Conservation (phyloP, 495 filamentous ascomycete species). For the Annulohypoxylon maeteangense region DNA sequence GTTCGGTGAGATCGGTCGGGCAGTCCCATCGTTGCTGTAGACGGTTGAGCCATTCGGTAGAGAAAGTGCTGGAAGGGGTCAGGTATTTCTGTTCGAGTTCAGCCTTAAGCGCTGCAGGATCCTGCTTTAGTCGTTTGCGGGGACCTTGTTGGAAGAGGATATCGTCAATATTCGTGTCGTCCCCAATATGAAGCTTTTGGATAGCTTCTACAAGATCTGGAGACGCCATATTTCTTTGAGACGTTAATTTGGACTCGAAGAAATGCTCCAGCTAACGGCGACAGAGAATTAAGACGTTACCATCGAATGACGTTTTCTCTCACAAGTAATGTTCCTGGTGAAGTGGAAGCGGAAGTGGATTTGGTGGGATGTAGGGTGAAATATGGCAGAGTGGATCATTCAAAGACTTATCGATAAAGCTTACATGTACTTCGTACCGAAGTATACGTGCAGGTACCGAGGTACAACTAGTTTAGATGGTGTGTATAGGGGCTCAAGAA, state of each 20-base stretch:
- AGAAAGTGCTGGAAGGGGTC: conserved; percentile 79
- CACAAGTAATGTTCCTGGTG: background rate
- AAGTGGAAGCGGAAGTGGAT: conserved; percentile 7
- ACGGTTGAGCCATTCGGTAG: conserved; percentile 82
- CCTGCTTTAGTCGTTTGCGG: conserved; percentile 66
- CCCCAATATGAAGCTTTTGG: conserved; percentile 51
- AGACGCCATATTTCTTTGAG: conserved; percentile 50
- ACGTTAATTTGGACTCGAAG: background rate
- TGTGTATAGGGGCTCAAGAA: too few species aligned
- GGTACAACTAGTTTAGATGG: too few species aligned
- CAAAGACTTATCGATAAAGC: conserved; percentile 23
- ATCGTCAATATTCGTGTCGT: conserved; percentile 62
- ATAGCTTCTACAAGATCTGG: conserved; percentile 53
- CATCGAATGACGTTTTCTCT: conserved; percentile 22
- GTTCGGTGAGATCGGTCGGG: conserved; percentile 75
- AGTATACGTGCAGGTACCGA: background rate
- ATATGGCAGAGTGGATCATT: conserved; percentile 16
- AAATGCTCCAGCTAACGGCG: background rate
- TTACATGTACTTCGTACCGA: conserved; percentile 6
- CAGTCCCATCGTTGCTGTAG: conserved; percentile 92
- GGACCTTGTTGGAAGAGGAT: conserved; percentile 64
- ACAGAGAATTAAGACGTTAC: background rate
- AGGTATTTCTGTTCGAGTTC: conserved; percentile 82
- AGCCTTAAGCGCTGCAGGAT: conserved; percentile 67
- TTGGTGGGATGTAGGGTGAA: conserved; percentile 18